Percentiles rank a stretch among this genome's conserved stretches.
Conservation (phyloP, 2,329 filamentous ascomycete genomes). For the Rugonectria rugulosa region DNA sequence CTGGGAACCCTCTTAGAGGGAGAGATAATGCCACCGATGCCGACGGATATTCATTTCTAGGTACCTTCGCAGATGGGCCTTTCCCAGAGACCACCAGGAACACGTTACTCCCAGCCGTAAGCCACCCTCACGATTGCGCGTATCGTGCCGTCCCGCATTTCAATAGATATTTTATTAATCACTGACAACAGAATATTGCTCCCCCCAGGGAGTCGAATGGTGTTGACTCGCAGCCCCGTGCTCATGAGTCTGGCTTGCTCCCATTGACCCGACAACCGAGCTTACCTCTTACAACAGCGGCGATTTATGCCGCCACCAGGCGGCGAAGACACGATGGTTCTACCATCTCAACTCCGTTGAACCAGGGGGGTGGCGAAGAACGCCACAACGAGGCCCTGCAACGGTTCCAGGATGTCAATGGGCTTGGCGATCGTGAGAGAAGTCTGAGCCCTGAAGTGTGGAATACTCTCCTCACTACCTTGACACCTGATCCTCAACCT, state of each 20-base stretch:
- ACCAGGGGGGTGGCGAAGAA: background rate
- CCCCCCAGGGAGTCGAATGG: background rate
- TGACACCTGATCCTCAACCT: slow-evolving; percentile 81
- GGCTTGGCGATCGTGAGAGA: slow-evolving; percentile 83
- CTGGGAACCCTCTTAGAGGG: slow-evolving; percentile 24
- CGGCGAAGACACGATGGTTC: slow-evolving; percentile 5
- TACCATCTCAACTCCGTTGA: background rate
- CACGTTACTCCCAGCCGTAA: too few species aligned
- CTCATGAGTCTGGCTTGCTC: slow-evolving; percentile 4
- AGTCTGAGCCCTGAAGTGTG: slow-evolving; percentile 83
- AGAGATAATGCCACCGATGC: slow-evolving; percentile 21
- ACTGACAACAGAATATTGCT: too few species aligned
- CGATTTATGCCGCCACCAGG: slow-evolving; percentile 1
- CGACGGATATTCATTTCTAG: slow-evolving; percentile 26
- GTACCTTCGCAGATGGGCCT: too few species aligned
- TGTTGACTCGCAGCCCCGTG: background rate
- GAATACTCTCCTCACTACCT: slow-evolving; percentile 81
- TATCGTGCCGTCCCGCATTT: too few species aligned
- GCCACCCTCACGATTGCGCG: too few species aligned
- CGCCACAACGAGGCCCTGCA: slow-evolving; percentile 13
- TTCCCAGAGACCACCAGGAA: too few species aligned
- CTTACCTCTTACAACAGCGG: background rate
- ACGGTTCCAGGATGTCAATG: slow-evolving; percentile 59
- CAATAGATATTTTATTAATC: too few species aligned
- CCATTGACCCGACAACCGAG: slow-evolving; percentile 11